Conservation (phyloP, 768 basidiomycete species). For the Russula earlei region DNA sequence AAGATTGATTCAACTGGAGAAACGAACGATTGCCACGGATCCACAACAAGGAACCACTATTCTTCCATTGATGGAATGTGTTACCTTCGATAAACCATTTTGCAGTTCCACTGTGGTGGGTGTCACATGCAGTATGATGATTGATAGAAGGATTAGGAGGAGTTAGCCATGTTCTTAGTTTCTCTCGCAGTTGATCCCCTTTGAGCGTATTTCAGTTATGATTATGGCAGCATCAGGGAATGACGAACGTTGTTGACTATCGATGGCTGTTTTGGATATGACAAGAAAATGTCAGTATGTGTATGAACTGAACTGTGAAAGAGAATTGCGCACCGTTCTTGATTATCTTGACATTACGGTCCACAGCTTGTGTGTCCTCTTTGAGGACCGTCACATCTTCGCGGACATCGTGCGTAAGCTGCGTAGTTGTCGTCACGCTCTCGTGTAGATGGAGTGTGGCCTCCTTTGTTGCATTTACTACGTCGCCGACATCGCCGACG, state of each 20-base stretch:
- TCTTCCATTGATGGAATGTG: not conserved
- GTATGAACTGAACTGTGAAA: not conserved
- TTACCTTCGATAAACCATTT: not conserved
- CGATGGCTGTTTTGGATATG: not conserved
- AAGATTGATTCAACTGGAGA: not conserved
- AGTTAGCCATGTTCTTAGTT: not conserved
- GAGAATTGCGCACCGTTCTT: not conserved
- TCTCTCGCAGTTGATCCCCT: not conserved
- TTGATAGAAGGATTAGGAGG: slow-evolving; percentile 3
- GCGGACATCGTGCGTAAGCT: not conserved
- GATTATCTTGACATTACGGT: not conserved
- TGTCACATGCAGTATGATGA: not conserved
- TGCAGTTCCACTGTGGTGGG: not conserved
- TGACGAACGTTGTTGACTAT: not conserved
- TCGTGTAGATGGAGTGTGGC: not conserved
- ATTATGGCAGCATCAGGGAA: not conserved
- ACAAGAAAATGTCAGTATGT: not conserved
- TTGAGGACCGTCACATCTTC: not conserved
- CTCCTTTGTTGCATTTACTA: not conserved
- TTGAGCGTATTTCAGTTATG: not conserved
- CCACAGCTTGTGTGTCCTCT: not conserved
- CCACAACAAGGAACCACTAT: not conserved
- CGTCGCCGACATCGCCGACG: not conserved
- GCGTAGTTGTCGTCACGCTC: not conserved
- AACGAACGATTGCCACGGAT: slow-evolving; percentile 3